Evolutionary conservation across 2,329 filamentous ascomycete species (phyloP).

Genomic region (Arachnopeziza araneosa): DNA sequence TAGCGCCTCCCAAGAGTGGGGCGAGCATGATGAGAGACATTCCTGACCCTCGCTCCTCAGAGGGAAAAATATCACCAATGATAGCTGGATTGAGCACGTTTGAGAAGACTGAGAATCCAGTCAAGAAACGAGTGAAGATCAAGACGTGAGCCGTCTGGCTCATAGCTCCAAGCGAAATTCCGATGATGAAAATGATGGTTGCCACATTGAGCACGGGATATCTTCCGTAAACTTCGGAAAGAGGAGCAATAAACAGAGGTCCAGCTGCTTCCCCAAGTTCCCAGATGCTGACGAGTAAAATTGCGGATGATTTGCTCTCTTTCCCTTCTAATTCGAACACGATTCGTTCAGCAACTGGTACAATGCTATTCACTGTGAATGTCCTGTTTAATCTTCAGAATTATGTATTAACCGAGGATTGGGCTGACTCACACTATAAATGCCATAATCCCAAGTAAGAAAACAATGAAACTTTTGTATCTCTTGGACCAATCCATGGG

Average conservation of each 20-base stretch:
- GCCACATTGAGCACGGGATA: constrained; percentile 52
- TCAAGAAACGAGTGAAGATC: constrained; percentile 61
- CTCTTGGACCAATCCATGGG: constrained; percentile 46
- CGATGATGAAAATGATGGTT: constrained; percentile 52
- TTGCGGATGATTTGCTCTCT: constrained; percentile 41
- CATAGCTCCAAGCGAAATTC: constrained; percentile 50
- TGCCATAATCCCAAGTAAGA: constrained; percentile 46
- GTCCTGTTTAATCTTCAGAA: constrained; percentile 36
- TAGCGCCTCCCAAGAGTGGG: constrained; percentile 6
- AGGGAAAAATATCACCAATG: constrained; percentile 20
- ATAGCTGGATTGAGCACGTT: constrained; percentile 6
- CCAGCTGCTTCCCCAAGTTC: constrained; percentile 48
- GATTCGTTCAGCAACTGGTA: constrained; percentile 48
- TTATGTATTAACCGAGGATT: not conserved
- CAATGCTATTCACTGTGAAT: constrained; percentile 51
- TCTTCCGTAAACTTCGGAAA: constrained; percentile 57
- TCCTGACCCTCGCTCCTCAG: constrained; percentile 8
- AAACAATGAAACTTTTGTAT: constrained; percentile 50
- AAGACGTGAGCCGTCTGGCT: constrained; percentile 50
- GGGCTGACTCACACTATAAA: constrained; percentile 46
- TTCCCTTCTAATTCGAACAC: constrained; percentile 41
- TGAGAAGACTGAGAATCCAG: constrained; percentile 50
- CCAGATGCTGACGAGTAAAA: constrained; percentile 38
- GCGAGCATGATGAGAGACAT: constrained; percentile 3
- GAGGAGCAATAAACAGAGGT: constrained; percentile 60